A percentile compares a stretch with the other conserved stretches of the same genome.
These are phyloP conservation scores for Coelastrella sp. DNA, from an alignment of 139 green algal genomes.

Conservation along the genomic window DNA sequence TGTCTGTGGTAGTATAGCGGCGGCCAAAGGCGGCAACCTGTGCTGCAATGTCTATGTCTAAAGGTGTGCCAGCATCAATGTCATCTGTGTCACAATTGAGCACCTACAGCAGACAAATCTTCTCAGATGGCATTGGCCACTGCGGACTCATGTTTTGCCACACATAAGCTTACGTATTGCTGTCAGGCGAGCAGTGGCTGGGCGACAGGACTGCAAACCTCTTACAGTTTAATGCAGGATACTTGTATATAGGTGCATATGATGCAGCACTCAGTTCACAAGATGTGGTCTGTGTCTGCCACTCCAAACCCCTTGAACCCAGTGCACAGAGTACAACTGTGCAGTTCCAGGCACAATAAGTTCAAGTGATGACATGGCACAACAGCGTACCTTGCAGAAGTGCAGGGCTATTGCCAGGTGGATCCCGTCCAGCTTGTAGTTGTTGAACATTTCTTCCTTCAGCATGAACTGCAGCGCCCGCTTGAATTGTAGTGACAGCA, in stretches of 20 bases:
- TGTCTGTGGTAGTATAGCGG: slow-evolving; percentile 30
- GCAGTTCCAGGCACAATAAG: not conserved
- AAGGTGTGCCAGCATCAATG: not conserved
- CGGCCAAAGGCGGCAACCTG: slow-evolving; percentile 34
- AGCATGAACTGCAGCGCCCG: slow-evolving; percentile 60
- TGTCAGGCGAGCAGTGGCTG: no score
- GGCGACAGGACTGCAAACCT: no score
- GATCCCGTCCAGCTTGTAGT: slow-evolving; percentile 76
- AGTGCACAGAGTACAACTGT: no score
- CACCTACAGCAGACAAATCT: not conserved
- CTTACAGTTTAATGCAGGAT: no score
- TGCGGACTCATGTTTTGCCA: no score
- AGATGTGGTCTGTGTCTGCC: no score
- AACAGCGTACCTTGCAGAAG: slow-evolving; percentile 51
- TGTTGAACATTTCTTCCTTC: slow-evolving; percentile 59
- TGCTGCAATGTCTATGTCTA: slow-evolving; percentile 1
- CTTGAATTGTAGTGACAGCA: slow-evolving; percentile 86
- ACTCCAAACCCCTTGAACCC: no score
- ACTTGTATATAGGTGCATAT: no score
- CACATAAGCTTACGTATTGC: no score
- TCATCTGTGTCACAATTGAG: slow-evolving; percentile 16
- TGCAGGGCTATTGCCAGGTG: slow-evolving; percentile 81
- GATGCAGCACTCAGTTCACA: no score
- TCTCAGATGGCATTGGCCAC: not conserved
- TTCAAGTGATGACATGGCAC: not conserved